These are phyloP conservation scores for Jimgerdemannia lactiflua DNA, from an alignment of 192 early-diverging fungal genomes.

Conservation along the genomic window DNA sequence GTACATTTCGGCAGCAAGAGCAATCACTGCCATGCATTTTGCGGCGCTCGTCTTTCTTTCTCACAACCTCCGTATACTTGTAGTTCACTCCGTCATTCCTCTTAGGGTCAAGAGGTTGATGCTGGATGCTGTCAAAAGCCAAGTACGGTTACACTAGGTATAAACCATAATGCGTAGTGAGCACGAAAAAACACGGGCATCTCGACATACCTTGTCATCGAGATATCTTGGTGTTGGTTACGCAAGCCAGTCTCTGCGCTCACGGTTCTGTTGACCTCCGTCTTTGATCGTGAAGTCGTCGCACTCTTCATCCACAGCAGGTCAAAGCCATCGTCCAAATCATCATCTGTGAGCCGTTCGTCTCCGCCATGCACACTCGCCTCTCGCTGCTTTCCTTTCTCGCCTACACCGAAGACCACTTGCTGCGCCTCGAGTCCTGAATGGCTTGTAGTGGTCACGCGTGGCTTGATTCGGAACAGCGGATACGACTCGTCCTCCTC, in stretches of 20 bases:
- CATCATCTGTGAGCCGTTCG: background rate
- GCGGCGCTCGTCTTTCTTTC: background rate
- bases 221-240: too few relatives aligned
- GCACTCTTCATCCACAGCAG: background rate
- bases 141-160: background rate
- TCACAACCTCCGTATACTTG: background rate
- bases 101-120: background rate
- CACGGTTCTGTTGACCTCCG: background rate
- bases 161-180: background rate
- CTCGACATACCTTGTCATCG: too few relatives aligned
- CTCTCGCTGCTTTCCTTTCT: background rate
- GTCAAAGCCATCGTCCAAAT: background rate
- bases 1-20: background rate
- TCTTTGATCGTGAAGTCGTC: background rate
- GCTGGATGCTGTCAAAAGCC: background rate
- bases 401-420: background rate
- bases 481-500: background rate
- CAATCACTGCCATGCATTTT: background rate
- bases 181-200: too few relatives aligned
- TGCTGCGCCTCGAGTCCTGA: background rate
- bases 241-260: background rate
- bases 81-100: background rate
- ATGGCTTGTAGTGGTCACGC: too few relatives aligned
- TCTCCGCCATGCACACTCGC: background rate
- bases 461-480: too few relatives aligned